Evolutionary conservation across 495 filamentous ascomycete genomes (phyloP).

Genomic region (Xylaria acuta): DNA sequence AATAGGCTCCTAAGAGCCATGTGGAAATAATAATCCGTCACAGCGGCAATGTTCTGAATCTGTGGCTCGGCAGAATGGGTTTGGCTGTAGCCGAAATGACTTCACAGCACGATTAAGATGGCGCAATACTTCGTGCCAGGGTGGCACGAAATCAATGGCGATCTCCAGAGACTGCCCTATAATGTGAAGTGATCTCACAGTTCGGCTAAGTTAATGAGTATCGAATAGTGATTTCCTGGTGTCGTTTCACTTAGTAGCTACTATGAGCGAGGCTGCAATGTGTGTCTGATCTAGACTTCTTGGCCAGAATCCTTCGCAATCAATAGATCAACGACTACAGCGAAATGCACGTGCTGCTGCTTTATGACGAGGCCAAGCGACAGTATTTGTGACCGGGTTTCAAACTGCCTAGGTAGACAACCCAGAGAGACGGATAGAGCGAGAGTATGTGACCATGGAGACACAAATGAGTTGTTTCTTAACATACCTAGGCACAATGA

Average conservation of each 20-base stretch:
- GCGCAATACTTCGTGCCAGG: background rate
- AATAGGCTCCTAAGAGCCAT: constrained; percentile 49
- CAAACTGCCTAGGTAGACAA: background rate
- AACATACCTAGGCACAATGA: background rate
- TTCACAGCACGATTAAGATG: background rate
- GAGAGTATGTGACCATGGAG: background rate
- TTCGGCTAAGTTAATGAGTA: background rate
- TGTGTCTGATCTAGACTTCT: background rate
- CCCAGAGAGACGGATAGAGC: background rate
- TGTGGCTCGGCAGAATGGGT: background rate
- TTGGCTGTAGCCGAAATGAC: background rate
- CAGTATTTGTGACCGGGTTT: background rate
- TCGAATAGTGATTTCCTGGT: background rate
- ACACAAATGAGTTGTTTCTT: background rate
- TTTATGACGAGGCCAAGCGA: background rate
- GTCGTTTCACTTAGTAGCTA: background rate
- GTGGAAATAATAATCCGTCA: constrained; percentile 6
- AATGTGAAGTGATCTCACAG: background rate
- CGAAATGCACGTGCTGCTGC: background rate
- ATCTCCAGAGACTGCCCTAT: background rate
- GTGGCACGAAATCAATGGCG: background rate
- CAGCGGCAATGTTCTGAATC: background rate
- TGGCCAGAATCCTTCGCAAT: background rate
- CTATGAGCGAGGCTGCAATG: background rate
- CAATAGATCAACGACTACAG: background rate